Conservation (phyloP, 345 rosid genomes). For the Pugionium dolabratum region DNA sequence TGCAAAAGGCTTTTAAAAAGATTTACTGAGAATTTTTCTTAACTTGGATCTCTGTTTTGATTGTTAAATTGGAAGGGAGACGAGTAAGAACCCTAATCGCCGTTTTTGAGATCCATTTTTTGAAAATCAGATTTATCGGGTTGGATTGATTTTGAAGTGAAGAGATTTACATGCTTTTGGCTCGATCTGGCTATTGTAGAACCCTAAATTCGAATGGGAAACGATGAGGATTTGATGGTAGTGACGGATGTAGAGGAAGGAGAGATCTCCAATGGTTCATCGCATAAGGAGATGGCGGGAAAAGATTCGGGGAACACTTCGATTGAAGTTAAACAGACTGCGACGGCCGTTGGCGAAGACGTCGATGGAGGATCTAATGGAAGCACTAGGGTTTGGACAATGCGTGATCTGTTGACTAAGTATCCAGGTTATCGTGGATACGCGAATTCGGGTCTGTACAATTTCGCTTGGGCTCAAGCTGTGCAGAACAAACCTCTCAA, state of each 20-base stretch:
- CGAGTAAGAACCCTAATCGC: constrained; percentile 31
- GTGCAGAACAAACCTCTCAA: constrained; percentile 83
- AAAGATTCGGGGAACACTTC: constrained; percentile 44
- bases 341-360: constrained; percentile 23
- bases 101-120: constrained; percentile 22
- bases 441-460: constrained; percentile 57
- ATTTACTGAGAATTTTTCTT: constrained; percentile 4
- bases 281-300: too few relatives aligned
- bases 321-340: constrained; percentile 37
- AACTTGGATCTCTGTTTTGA: constrained; percentile 30
- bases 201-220: constrained; percentile 47
- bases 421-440: constrained; percentile 59
- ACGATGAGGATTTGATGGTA: constrained; percentile 44
- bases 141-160: constrained; percentile 5
- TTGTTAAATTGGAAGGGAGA: constrained; percentile 15
- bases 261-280: constrained; percentile 52
- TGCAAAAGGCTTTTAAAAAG: background rate
- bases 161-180: constrained; percentile 32
- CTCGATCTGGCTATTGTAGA: constrained; percentile 40
- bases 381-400: constrained; percentile 77
- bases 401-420: constrained; percentile 62
- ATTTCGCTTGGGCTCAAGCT: constrained; percentile 96
- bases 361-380: constrained; percentile 36
- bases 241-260: constrained; percentile 81
- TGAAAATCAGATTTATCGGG: constrained; percentile 1